phyloP scores from a whole-genome alignment of 768 basidiomycete genomes.

The Pulveroboletus sp. region DNA sequence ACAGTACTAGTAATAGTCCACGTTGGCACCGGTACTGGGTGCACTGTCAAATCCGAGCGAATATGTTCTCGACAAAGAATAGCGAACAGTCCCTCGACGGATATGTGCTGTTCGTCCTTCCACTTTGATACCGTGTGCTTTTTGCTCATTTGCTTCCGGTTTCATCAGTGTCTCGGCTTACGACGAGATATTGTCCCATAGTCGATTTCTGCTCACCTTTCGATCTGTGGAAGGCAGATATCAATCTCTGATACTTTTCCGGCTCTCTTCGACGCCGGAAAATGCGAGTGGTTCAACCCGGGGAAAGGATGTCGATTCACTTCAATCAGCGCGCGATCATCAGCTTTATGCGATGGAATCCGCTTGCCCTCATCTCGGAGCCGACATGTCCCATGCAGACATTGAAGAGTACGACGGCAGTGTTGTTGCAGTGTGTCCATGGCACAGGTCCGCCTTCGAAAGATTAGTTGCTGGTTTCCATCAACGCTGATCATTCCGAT shows the following conservation, averaged over 20 bases:
- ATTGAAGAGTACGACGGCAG: neutral
- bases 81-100: neutral
- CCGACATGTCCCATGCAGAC: neutral
- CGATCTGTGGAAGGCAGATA: neutral
- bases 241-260: neutral
- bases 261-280: neutral
- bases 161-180: neutral
- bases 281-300: neutral
- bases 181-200: neutral
- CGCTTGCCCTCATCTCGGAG: neutral
- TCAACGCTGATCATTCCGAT: neutral
- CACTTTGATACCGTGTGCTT: no score
- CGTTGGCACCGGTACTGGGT: no score
- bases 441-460: slow-evolving; percentile 52
- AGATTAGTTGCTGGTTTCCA: neutral
- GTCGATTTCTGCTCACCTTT: neutral
- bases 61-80: no score
- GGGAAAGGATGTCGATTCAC: neutral
- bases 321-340: neutral
- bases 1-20: no score
- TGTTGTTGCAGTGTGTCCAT: slow-evolving; percentile 22
- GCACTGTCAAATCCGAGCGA: no score
- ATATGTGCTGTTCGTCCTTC: neutral
- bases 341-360: neutral
- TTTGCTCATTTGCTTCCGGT: no score